Percentiles rank a stretch among this genome's conserved stretches.
phyloP scores from a whole-genome alignment of 345 rosid species.

The Heritiera fomes region DNA sequence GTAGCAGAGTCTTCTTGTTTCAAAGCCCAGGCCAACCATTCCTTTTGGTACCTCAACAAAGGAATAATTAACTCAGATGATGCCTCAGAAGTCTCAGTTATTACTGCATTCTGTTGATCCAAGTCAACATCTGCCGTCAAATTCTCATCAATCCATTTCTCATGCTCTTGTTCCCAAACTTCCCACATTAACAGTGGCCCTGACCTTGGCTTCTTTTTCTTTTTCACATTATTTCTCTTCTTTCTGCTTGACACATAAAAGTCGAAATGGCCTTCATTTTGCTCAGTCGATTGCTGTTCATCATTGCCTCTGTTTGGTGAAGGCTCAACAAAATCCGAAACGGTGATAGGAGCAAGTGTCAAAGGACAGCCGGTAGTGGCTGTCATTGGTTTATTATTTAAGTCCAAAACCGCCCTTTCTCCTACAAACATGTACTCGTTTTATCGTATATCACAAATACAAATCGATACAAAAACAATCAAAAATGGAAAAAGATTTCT shows the following conservation, averaged over 20 bases:
- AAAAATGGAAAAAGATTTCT: not conserved
- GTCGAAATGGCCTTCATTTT: not conserved
- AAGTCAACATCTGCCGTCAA: slow-evolving; percentile 50
- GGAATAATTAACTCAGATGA: slow-evolving; percentile 71
- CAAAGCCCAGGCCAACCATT: slow-evolving; percentile 91
- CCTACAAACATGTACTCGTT: slow-evolving; percentile 25
- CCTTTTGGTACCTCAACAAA: slow-evolving; percentile 86
- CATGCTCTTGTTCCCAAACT: slow-evolving; percentile 65
- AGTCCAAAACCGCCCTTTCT: slow-evolving; percentile 20
- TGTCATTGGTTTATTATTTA: slow-evolving; percentile 17
- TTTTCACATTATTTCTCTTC: slow-evolving; percentile 27
- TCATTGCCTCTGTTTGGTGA: slow-evolving; percentile 11
- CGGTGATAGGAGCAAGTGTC: not conserved
- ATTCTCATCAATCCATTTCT: slow-evolving; percentile 66
- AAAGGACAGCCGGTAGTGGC: not conserved
- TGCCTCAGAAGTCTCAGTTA: slow-evolving; percentile 58
- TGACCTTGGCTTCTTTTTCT: slow-evolving; percentile 31
- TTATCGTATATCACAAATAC: not conserved
- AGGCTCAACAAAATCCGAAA: slow-evolving; percentile 23
- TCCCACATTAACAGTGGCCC: slow-evolving; percentile 61
- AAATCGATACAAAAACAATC: not conserved
- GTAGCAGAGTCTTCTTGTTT: slow-evolving; percentile 73
- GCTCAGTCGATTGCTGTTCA: slow-evolving; percentile 18
- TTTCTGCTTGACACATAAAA: slow-evolving; percentile 7
- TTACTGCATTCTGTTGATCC: slow-evolving; percentile 50